Evolutionary conservation across 768 basidiomycete genomes (phyloP), one percentile per base, ranked within the genome.

Genomic region (Rhizopogon vesiculosus): DNA sequence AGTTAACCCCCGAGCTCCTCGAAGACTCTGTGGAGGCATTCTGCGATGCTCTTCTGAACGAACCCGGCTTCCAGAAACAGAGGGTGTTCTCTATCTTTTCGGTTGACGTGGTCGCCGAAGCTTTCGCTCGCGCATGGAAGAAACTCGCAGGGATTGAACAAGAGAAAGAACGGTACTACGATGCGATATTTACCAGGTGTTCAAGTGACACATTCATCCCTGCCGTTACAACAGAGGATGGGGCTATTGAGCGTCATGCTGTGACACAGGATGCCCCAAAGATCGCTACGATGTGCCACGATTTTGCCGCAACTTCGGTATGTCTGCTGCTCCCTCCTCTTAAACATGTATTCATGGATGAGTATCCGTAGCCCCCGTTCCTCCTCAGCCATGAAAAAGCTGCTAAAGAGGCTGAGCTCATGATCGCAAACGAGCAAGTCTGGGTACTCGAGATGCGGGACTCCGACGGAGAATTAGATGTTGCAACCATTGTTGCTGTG

Each of bases 11-110:
- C 52, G 29, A 66, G 66, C 56, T 59, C 5, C 74, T 88, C 29
- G 61, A 66, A 48, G 45, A 63, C n/a, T 62, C 73, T 1, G 68
- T 71, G 42, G 64, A 82, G 16, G 53, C 61, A 3, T 71, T 90
- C 9, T 59, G 66, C 9, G 58, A 53, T 0, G 49, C 60, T 2
- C 71, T 81, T 18, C 68, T 70, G 8, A 52, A 56, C 7, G 62
- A 69, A 22, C 13, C 8, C 18, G 19, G 19, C 69, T 9, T 46
- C 69, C 16, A 72, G 69, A 69, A 16, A 35, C 33, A 39, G 35
- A 74, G 86, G 15, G 74, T 86, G 0, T 91, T 85, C 66, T 87
- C 89, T 2, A 75, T 89, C 8, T 91, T 88, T 61, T 80, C 84
- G 2, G 66, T 62, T 78, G 31, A 51, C 0, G 39, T 59, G 9